Evolutionary conservation across 176 grass and related monocot species (phyloP).

Genomic region (Bonia amplexicaulis): DNA sequence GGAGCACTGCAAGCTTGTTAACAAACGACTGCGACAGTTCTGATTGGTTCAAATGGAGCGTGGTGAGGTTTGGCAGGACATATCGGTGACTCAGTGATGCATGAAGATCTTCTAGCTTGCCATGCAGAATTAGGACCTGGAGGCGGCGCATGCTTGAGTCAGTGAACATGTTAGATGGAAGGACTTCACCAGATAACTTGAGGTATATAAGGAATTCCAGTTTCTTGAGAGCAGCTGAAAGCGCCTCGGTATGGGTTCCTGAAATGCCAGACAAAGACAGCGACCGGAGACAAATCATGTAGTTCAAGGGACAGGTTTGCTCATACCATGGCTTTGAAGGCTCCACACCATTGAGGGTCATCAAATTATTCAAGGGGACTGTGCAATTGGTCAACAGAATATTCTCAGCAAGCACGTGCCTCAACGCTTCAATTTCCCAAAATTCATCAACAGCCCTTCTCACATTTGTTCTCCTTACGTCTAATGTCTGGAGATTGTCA

Average conservation of each 20-base stretch:
- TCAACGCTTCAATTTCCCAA: conserved; percentile 36
- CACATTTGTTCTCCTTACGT: conserved; percentile 40
- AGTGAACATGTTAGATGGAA: conserved; percentile 36
- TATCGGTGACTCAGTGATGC: conserved; percentile 5
- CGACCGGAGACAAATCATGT: conserved; percentile 42
- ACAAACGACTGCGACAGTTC: conserved; percentile 31
- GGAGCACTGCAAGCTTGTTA: conserved; percentile 27
- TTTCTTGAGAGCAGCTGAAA: conserved; percentile 33
- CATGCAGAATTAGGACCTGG: conserved; percentile 19
- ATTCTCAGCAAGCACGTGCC: conserved; percentile 48
- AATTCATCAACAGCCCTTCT: conserved; percentile 13
- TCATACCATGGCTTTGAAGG: conserved; percentile 29
- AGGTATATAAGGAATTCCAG: conserved; percentile 43
- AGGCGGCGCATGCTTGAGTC: conserved; percentile 40
- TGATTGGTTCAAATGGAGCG: conserved; percentile 22
- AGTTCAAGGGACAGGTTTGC: conserved; percentile 29
- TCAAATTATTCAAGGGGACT: conserved; percentile 42
- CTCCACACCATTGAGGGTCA: conserved; percentile 29
- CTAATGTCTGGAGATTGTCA: conserved; percentile 42
- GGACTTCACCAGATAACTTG: conserved; percentile 35
- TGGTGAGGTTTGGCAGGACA: conserved; percentile 37
- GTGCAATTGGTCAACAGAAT: conserved; percentile 15
- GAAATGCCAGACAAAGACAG: conserved; percentile 36
- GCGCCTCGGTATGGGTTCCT: background rate
- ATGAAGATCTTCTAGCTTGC: conserved; percentile 25